phyloP scores from a whole-genome alignment of 1,284 basidiomycete species.

The Melampsora larici-populina region DNA sequence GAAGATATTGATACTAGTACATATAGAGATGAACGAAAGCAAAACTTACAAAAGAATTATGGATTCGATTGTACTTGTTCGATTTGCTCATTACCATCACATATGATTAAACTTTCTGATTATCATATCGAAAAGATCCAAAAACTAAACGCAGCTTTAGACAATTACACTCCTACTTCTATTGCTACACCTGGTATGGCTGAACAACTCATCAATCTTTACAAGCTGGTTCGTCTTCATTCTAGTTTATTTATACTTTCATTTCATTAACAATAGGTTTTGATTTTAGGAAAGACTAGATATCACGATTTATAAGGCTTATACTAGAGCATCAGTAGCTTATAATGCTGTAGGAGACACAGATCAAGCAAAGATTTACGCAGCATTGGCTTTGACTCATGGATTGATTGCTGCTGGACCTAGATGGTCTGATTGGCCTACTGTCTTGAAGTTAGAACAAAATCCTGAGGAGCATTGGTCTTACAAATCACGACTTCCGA shows the following conservation, averaged over 20 bases:
- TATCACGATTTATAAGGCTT: background rate
- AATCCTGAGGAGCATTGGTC: too few species aligned
- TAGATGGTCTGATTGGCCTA: too few species aligned
- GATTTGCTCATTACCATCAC: background rate
- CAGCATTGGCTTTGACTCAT: background rate
- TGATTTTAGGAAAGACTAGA: background rate
- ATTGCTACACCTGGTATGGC: background rate
- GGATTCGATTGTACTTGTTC: background rate
- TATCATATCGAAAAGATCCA: background rate
- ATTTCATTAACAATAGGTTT: background rate
- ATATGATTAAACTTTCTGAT: background rate
- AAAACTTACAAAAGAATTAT: background rate
- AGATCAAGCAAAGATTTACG: background rate
- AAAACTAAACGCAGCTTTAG: background rate
- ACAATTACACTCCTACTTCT: background rate
- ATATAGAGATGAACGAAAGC: too few species aligned
- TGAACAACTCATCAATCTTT: background rate
- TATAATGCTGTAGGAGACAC: slow-evolving; percentile 1
- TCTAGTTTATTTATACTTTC: background rate
- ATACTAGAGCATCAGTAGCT: background rate
- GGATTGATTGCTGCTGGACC: background rate
- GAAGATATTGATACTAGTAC: too few species aligned
- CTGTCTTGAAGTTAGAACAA: too few species aligned
- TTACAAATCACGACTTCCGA: too few species aligned
- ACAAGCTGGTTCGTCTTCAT: background rate